Base-by-base conservation (phyloP, 2,329 filamentous ascomycete species). In the Cladorrhinum sp. region DNA sequence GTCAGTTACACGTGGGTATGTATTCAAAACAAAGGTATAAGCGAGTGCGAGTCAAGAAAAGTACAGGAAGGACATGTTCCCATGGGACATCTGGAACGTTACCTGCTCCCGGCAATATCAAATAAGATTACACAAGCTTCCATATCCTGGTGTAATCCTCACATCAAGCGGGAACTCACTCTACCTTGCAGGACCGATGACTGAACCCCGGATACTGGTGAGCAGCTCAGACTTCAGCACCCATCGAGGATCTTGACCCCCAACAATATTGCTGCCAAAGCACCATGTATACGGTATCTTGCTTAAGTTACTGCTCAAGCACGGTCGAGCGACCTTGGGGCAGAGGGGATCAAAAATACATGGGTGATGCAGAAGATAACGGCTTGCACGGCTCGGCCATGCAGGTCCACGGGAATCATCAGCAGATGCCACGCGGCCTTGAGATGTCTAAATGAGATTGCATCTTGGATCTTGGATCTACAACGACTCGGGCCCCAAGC, bases 21-120 rank as follows among this genome's bases (percentile, higher is more conserved):
- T 36, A 10, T 13, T 10, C 32, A 36, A 36, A 36, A 16, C 32
- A 9, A n/a, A 36, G 8, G 3, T 36, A 36, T 36, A 36, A 36
- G 8, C 32, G 32, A 36, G 32, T 36, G 32, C 9, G 32, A 36
- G 32, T 36, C 32, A 36, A 36, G 32, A 36, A 8, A 36, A 36
- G n/a, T n/a, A n/a, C n/a, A n/a, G n/a, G n/a, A n/a, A n/a, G n/a
- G 32, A 38, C 32, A 38, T 38, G 16, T 16, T 38, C 32, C 13
- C n/a, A n/a, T n/a, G n/a, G n/a, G n/a, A n/a, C n/a, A 50, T 36
- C 49, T 60, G 61, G 52, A 60, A 62, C 61, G 57, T 62, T 62
- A 58, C 60, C 22, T 54, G 50, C 36, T 29, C 45, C 20, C 27
- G 22, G 10, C 13, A 3, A 20, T n/a, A 20, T 16, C 24, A 8